phyloP scores from a whole-genome alignment of 805 yeast species.

The Jamesozyma lodderae region DNA sequence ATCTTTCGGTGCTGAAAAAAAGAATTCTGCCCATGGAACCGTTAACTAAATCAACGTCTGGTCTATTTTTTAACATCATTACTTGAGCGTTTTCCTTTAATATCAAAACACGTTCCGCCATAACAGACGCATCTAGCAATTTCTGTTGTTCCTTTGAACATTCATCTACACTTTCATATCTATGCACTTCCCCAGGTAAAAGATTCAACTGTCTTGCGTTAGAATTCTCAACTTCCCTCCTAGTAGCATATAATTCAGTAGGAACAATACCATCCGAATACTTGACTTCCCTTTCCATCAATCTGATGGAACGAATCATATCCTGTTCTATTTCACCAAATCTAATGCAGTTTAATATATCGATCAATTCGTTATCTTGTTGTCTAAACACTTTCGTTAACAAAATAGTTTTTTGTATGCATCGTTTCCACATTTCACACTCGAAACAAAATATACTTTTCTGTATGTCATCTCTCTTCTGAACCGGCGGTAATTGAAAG shows the following conservation, averaged over 20 bases:
- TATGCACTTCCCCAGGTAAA: constrained; percentile 39
- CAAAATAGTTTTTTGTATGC: constrained; percentile 56
- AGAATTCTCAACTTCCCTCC: constrained; percentile 75
- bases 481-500: constrained; percentile 90
- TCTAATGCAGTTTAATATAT: constrained; percentile 74
- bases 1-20: constrained; percentile 28
- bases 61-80: constrained; percentile 80
- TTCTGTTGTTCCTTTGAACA: constrained; percentile 27
- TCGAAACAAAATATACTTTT: constrained; percentile 59
- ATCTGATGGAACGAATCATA: constrained; percentile 40
- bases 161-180: constrained; percentile 40
- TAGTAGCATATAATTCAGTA: constrained; percentile 80
- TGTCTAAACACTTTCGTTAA: constrained; percentile 83
- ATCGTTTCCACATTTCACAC: constrained; percentile 55
- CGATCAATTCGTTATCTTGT: constrained; percentile 59
- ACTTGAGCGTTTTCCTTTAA: constrained; percentile 88
- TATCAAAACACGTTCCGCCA: constrained; percentile 58
- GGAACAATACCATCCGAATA: constrained; percentile 76
- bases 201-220: constrained; percentile 44
- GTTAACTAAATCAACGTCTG: constrained; percentile 63
- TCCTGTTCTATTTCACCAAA: constrained; percentile 51
- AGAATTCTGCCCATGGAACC: constrained; percentile 79
- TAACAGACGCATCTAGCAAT: constrained; percentile 45
- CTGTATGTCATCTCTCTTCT: constrained; percentile 31
- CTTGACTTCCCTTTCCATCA: constrained; percentile 46